phyloP scores from a whole-genome alignment of 2,329 filamentous ascomycete species.

The Arthrobotrys conoides region DNA sequence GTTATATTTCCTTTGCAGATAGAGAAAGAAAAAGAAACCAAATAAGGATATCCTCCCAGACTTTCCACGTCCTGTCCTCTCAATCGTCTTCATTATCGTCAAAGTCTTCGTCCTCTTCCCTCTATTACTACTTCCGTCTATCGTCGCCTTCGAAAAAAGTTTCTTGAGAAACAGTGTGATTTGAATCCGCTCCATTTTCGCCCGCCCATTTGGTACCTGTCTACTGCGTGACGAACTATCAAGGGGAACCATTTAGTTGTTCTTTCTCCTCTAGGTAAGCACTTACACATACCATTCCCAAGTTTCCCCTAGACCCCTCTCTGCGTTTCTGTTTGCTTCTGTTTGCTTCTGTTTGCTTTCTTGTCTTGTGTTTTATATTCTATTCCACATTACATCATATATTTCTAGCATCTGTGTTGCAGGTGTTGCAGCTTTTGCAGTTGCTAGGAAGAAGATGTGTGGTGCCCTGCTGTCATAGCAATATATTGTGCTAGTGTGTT shows the following conservation, averaged over 20 bases:
- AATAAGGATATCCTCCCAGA: slow-evolving; percentile 40
- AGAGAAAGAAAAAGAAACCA: slow-evolving; percentile 47
- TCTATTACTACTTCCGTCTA: slow-evolving; percentile 22
- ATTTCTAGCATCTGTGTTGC: background rate
- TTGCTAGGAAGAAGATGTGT: background rate
- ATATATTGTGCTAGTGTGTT: slow-evolving; percentile 4
- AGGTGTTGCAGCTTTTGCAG: background rate
- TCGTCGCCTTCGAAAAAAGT: slow-evolving; percentile 21
- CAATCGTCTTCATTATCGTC: slow-evolving; percentile 13
- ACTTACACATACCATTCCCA: background rate
- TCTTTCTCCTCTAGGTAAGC: slow-evolving; percentile 61
- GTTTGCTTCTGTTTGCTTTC: background rate
- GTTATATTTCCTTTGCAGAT: slow-evolving; percentile 46
- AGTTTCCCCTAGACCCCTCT: slow-evolving; percentile 1
- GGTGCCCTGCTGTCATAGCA: background rate
- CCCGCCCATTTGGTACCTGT: slow-evolving; percentile 12
- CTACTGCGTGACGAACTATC: slow-evolving; percentile 53
- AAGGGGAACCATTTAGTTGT: slow-evolving; percentile 61
- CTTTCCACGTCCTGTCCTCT: slow-evolving; percentile 28
- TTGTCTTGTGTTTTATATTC: background rate
- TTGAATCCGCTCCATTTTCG: slow-evolving; percentile 2
- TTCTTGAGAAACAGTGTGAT: slow-evolving; percentile 26
- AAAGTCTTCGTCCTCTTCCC: slow-evolving; percentile 21
- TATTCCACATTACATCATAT: background rate
- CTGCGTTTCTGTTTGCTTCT: no score